Percentiles rank a stretch among this genome's conserved stretches.
phyloP scores from a whole-genome alignment of 352 stramenopile species.

The Pythium volutum region DNA sequence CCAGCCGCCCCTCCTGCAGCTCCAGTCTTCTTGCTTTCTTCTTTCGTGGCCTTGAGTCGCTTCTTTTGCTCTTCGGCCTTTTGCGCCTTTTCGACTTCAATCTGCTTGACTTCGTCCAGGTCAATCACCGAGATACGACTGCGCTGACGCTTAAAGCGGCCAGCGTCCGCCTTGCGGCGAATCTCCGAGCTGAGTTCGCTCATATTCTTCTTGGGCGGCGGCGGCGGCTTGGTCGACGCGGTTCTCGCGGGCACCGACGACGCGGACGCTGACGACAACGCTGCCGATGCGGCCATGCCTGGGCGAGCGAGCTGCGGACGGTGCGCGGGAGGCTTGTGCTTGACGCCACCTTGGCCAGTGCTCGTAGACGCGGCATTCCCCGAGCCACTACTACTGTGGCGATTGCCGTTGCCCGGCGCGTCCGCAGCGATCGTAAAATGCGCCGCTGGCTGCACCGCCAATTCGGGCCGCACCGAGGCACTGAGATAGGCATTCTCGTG shows the following conservation, averaged over 20 bases:
- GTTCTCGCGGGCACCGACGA: background rate
- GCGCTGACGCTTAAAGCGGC: constrained; percentile 78
- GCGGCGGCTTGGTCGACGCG: constrained; percentile 12
- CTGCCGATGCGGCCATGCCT: constrained; percentile 18
- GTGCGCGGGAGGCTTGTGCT: constrained; percentile 22
- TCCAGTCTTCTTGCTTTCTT: constrained; percentile 19
- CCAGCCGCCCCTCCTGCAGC: constrained; percentile 15
- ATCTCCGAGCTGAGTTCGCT: constrained; percentile 76
- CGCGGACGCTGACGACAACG: constrained; percentile 16
- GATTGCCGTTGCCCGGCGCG: constrained; percentile 21
- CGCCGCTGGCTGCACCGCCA: constrained; percentile 36
- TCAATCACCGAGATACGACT: constrained; percentile 88
- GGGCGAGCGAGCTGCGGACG: constrained; percentile 28
- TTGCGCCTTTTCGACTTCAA: constrained; percentile 80
- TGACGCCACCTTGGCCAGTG: background rate
- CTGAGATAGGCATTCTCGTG: constrained; percentile 69
- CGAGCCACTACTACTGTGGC: background rate
- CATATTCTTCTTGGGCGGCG: constrained; percentile 66
- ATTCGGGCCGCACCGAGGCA: constrained; percentile 42
- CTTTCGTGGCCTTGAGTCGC: constrained; percentile 48
- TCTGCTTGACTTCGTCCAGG: constrained; percentile 87
- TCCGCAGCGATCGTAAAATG: constrained; percentile 65
- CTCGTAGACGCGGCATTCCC: background rate
- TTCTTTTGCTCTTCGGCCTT: constrained; percentile 79
- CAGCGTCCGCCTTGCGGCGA: constrained; percentile 75